These are phyloP conservation scores for Kodamaea kaohsiungensis DNA, from an alignment of 805 yeast genomes.

Conservation along the genomic window DNA sequence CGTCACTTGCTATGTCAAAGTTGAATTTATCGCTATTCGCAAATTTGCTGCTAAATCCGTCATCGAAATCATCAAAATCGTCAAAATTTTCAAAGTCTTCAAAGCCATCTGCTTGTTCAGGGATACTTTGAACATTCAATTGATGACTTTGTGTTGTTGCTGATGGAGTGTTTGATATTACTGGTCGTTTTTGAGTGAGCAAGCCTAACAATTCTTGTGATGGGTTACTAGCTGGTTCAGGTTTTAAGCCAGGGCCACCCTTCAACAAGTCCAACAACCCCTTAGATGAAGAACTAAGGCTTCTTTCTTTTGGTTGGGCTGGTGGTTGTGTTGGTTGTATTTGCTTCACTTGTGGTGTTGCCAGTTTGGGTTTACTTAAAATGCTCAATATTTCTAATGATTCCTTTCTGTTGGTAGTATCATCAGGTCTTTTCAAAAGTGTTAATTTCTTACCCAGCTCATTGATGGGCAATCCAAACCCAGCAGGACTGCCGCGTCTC, in stretches of 20 bases:
- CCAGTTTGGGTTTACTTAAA: constrained; percentile 6
- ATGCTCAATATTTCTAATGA: constrained; percentile 9
- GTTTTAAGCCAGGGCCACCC: constrained; percentile 6
- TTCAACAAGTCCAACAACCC: constrained; percentile 15
- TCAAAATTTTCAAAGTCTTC: constrained; percentile 20
- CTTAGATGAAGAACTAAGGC: constrained; percentile 4
- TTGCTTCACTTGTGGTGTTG: constrained; percentile 1
- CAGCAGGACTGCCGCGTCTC: constrained; percentile 11
- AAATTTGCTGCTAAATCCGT: constrained; percentile 27
- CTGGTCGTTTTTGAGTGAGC: constrained; percentile 4
- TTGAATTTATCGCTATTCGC: constrained; percentile 11
- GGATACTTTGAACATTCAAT: background rate
- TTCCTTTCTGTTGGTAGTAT: constrained; percentile 6
- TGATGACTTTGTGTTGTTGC: background rate
- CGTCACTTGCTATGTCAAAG: constrained; percentile 39
- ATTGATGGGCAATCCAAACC: constrained; percentile 14
- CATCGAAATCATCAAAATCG: constrained; percentile 34
- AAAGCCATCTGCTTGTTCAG: constrained; percentile 7
- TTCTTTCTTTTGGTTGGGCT: constrained; percentile 5
- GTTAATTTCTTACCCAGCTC: constrained; percentile 28
- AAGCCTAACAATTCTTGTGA: constrained; percentile 17
- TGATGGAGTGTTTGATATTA: background rate
- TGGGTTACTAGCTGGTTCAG: background rate
- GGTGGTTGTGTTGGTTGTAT: background rate
- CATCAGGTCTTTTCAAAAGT: constrained; percentile 26